Conservation (phyloP, 208 protist species). For the Crithidia fasciculata region DNA sequence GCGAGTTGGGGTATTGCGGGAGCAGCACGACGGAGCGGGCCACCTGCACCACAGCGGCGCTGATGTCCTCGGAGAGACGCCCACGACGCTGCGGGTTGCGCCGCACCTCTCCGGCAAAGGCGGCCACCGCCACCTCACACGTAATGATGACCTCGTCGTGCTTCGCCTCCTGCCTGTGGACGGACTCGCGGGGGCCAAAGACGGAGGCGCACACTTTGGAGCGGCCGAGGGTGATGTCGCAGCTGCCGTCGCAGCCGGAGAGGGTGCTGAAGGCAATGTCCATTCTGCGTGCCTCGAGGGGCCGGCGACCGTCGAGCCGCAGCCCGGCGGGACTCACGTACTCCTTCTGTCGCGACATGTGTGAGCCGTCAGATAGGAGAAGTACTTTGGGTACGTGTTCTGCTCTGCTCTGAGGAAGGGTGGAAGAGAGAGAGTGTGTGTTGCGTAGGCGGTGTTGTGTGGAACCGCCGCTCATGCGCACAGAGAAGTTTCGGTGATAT, state of each 20-base stretch:
- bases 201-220: constrained; percentile 78
- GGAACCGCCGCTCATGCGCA: no score
- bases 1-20: constrained; percentile 86
- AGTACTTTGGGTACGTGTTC: background rate
- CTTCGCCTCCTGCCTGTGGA: constrained; percentile 59
- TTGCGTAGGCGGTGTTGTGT: no score
- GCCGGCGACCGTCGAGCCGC: constrained; percentile 79
- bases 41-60: constrained; percentile 71
- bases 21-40: constrained; percentile 77
- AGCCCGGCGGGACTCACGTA: constrained; percentile 86
- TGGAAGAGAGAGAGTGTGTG: no score
- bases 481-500: no score
- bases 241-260: constrained; percentile 76
- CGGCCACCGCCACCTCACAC: constrained; percentile 82
- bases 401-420: background rate
- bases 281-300: constrained; percentile 64
- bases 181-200: constrained; percentile 70
- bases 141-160: constrained; percentile 75
- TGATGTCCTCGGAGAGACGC: constrained; percentile 77
- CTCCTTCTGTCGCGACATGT: constrained; percentile 74
- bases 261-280: constrained; percentile 73
- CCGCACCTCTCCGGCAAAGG: constrained; percentile 74
- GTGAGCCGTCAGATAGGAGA: background rate
- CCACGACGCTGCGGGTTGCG: constrained; percentile 68
- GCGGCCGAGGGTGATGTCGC: constrained; percentile 54